A percentile compares a stretch with the other conserved stretches of the same genome.
Conservation (phyloP, 2,329 filamentous ascomycete genomes). For the Curvularia lunata region DNA sequence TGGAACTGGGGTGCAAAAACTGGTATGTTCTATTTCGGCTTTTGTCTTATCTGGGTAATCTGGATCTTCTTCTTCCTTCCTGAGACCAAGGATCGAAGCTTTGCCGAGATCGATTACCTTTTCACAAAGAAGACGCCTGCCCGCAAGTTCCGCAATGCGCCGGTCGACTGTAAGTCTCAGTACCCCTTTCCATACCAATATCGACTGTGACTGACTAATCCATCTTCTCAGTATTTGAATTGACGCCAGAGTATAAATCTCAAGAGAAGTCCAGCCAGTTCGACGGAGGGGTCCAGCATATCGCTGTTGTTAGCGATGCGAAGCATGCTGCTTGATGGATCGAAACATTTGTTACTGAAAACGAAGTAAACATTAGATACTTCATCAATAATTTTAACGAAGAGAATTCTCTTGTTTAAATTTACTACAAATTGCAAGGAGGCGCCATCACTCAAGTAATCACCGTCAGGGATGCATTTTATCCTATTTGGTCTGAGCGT, state of each 20-base stretch:
- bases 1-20: slow-evolving; percentile 22
- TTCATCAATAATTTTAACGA: too few relatives aligned
- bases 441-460: too few relatives aligned
- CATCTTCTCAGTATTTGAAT: slow-evolving; percentile 20
- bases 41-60: slow-evolving; percentile 26
- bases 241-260: slow-evolving; percentile 15
- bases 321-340: neutral
- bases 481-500: too few relatives aligned
- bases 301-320: neutral
- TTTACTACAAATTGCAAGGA: too few relatives aligned
- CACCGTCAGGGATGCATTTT: too few relatives aligned
- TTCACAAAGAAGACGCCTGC: slow-evolving; percentile 37
- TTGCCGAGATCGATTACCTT: slow-evolving; percentile 50
- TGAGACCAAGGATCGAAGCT: slow-evolving; percentile 47
- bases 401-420: too few relatives aligned
- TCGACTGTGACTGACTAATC: slow-evolving; percentile 7
- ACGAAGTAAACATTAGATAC: too few relatives aligned
- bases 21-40: slow-evolving; percentile 23
- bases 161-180: slow-evolving; percentile 20
- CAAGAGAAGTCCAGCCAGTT: slow-evolving; percentile 9
- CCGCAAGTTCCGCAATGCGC: slow-evolving; percentile 15
- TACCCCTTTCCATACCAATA: neutral
- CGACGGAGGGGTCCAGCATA: neutral
- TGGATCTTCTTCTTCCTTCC: slow-evolving; percentile 48
- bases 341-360: neutral